Conservation (phyloP, 306 rosid genomes). For the Glycine latifolia region DNA sequence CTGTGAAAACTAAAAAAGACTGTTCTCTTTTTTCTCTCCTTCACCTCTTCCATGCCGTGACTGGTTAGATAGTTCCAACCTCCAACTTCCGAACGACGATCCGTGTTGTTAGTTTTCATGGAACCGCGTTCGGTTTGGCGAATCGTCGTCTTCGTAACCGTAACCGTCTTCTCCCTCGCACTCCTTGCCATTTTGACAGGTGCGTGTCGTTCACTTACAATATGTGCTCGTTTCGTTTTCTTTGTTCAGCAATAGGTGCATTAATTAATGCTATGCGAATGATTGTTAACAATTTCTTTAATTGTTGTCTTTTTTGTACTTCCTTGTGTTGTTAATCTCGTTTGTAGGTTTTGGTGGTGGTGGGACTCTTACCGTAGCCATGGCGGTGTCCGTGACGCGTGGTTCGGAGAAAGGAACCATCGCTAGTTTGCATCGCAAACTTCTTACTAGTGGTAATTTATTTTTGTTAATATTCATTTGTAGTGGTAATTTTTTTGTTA, state of each 20-base stretch:
- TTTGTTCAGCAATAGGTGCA: not conserved
- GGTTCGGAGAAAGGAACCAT: constrained; percentile 17
- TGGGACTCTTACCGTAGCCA: constrained; percentile 11
- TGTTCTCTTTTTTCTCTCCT: not conserved
- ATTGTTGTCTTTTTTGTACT: too few species aligned
- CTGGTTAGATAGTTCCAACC: not conserved
- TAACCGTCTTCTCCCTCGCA: constrained; percentile 34
- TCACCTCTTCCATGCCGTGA: constrained; percentile 1
- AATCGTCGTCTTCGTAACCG: not conserved
- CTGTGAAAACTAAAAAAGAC: too few species aligned
- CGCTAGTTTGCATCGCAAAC: constrained; percentile 68
- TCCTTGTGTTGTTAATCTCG: not conserved
- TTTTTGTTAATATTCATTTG: too few species aligned
- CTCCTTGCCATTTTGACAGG: constrained; percentile 50
- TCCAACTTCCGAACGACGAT: not conserved
- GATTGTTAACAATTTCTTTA: not conserved
- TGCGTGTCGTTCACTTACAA: constrained; percentile 1
- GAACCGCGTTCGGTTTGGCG: constrained; percentile 40
- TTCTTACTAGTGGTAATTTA: constrained; percentile 46
- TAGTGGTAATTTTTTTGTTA: too few species aligned
- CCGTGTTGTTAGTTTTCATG: constrained; percentile 36
- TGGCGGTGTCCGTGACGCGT: not conserved
- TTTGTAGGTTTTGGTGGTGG: constrained; percentile 49
- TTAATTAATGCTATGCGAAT: not conserved
- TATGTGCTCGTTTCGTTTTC: constrained; percentile 1